These are phyloP conservation scores for Fusarium tuaranense DNA, from an alignment of 2,329 filamentous ascomycete species.

Conservation along the genomic window DNA sequence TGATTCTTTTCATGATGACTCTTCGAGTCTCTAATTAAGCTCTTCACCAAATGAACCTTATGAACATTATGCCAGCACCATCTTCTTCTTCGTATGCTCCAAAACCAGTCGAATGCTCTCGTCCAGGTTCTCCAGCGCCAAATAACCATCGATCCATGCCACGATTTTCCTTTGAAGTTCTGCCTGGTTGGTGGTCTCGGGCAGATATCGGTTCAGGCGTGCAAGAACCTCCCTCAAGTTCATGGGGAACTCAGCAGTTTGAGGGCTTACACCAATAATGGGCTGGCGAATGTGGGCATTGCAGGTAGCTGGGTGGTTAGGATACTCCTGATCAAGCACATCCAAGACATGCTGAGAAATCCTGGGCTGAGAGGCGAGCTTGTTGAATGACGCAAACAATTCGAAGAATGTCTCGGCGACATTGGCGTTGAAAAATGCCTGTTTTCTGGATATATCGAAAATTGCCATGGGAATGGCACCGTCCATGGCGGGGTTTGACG, in stretches of 20 bases:
- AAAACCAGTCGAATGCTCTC: slow-evolving; percentile 67
- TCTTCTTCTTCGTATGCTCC: slow-evolving; percentile 60
- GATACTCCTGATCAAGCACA: slow-evolving; percentile 69
- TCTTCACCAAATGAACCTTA: slow-evolving; percentile 14
- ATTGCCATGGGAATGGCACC: slow-evolving; percentile 96
- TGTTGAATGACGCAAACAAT: slow-evolving; percentile 78
- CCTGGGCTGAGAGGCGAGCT: slow-evolving; percentile 71
- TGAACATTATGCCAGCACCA: slow-evolving; percentile 26
- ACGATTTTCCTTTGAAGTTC: slow-evolving; percentile 61
- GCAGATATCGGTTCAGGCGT: slow-evolving; percentile 66
- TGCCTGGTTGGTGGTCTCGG: slow-evolving; percentile 58
- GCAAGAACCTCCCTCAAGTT: slow-evolving; percentile 75
- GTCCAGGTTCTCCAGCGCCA: slow-evolving; percentile 64
- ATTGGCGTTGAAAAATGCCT: slow-evolving; percentile 74
- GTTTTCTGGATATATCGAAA: slow-evolving; percentile 86
- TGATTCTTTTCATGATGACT: not conserved
- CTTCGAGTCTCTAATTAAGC: not conserved
- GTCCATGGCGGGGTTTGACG: slow-evolving; percentile 84
- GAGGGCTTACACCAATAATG: slow-evolving; percentile 72
- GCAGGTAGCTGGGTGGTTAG: slow-evolving; percentile 71
- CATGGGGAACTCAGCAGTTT: slow-evolving; percentile 77
- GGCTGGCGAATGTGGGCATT: slow-evolving; percentile 79
- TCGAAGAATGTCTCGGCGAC: slow-evolving; percentile 84
- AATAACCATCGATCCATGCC: slow-evolving; percentile 66
- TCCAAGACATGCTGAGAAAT: slow-evolving; percentile 81